These are phyloP conservation scores for Mycena filopes DNA, from an alignment of 768 basidiomycete genomes.

Conservation along the genomic window DNA sequence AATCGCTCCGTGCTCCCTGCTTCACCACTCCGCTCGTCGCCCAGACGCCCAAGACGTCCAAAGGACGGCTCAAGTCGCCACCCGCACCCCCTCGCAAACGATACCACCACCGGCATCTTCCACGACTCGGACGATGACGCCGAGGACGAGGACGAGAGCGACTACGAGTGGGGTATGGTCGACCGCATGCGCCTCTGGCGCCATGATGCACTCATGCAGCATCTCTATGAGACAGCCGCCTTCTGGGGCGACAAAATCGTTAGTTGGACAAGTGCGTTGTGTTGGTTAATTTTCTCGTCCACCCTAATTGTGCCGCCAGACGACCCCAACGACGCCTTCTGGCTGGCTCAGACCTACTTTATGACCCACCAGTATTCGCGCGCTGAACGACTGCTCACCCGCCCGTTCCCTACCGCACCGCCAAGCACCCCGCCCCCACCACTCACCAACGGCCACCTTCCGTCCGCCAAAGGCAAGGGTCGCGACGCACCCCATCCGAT, in stretches of 20 bases:
- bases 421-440: constrained; percentile 51
- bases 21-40: constrained; percentile 78
- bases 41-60: constrained; percentile 62
- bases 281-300: constrained; percentile 32
- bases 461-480: constrained; percentile 67
- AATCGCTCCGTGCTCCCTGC: constrained; percentile 81
- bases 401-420: constrained; percentile 76
- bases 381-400: constrained; percentile 89
- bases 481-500: constrained; percentile 57
- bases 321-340: constrained; percentile 98
- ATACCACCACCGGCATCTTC: constrained; percentile 79
- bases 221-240: constrained; percentile 95
- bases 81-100: constrained; percentile 81
- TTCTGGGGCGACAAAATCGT: constrained; percentile 99
- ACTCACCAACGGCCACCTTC: constrained; percentile 55
- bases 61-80: constrained; percentile 61
- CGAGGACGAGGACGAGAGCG: constrained; percentile 67
- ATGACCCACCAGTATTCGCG: constrained; percentile 95
- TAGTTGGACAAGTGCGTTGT: constrained; percentile 88
- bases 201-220: constrained; percentile 98
- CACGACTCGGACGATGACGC: constrained; percentile 72
- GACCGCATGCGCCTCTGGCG: constrained; percentile 97
- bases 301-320: constrained; percentile 58
- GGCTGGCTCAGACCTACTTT: constrained; percentile 98
- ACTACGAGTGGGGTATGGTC: constrained; percentile 85